Base-by-base conservation (phyloP, 1,139 yeast genomes). In the Magnusiomyces paraingens region DNA sequence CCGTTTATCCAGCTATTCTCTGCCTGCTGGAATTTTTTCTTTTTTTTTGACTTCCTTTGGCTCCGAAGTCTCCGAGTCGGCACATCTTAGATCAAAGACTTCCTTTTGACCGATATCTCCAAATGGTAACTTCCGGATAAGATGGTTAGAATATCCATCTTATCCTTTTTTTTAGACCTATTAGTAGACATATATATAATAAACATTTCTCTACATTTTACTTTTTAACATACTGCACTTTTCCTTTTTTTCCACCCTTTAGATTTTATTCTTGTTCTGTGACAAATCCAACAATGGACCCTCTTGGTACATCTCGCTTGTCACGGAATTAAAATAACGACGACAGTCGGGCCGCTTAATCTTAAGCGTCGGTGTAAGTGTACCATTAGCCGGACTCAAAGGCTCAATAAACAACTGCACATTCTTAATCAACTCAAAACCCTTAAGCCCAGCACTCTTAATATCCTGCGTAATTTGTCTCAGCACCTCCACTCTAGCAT, bases 311-410 rank as follows among this genome's bases (percentile, higher is more conserved):
- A 86, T 71, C n/a, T 63, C 65, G 4, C 75, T 74, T 55, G 85
- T 70, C 15, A 70, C 72, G 1, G 67, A 62, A 52, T 71, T 71
- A 67, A 82, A 86, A 61, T 71, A 72, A 62, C 77, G 77, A 39
- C 75, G 70, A 11, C 88, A 86, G 45, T 75, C 71, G 8, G 79
- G 77, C 62, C 95, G 74, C 70, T 82, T 84, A 58, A 85, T 77
- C 70, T 86, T 86, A 65, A 86, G 70, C 1, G 95, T 86, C 46
- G 94, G 94, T 3, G 95, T 86, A 45, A 86, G 70, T 14, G 82
- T 79, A 52, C 82, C 84, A 57, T 81, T 80, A 48, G 79, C 85
- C 38, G 81, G 69, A 35, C 77, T 81, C 66, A 86, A 77, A 1
- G 94, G 91, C 59, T 86, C 93, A 51, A 84, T 66, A 41, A 74